Base-by-base conservation (phyloP, 2,329 filamentous ascomycete species). In the Aureobasidium melanogenum region DNA sequence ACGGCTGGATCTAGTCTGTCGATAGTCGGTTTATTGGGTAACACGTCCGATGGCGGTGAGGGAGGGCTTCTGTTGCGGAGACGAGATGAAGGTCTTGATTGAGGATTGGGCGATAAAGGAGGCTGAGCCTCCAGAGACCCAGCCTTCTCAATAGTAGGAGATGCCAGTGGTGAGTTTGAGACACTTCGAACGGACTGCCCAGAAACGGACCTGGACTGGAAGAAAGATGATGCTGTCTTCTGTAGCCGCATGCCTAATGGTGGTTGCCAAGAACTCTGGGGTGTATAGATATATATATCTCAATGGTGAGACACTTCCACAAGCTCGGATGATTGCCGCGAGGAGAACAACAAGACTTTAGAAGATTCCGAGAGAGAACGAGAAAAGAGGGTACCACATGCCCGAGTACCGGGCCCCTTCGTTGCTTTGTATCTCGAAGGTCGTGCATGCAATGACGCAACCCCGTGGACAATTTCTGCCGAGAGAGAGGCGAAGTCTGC, bases 401-500 rank as follows among this genome's bases (percentile, higher is more conserved):
- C 8, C 10, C 26, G 39, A 32, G 39, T 34, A 4, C 52, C 5
- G 28, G 38, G 28, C 10, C 7, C 26, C 19, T 32, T n/a, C 10
- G 36, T n/a, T 44, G 15, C 52, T 56, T 56, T 34, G 38, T 43
- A 30, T 24, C n/a, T 22, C 3, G 22, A 26, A 43, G 28, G 14
- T 44, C 39, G 38, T 43, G 52, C 52, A 56, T 55, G 51, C 38
- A 32, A 28, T 56, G 52, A 56, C 52, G 52, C 39, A 56, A 54
- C 34, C 50, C 34, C 34, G 22, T 39, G 50, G 24, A 38, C 48
- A 43, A 30, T 41, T 36, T 30, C 51, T 36, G 52, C 38, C 38
- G 52, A 34, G 52, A 56, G 51, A 54, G 52, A 44, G 52, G 38
- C 52, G 52, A 56, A 43, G 52, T 56, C 38, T 56, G 52, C 52